A percentile compares a stretch with the other conserved stretches of the same genome.
These are phyloP conservation scores for Globisporangium nodosum DNA, from an alignment of 352 stramenopile genomes.

Conservation along the genomic window DNA sequence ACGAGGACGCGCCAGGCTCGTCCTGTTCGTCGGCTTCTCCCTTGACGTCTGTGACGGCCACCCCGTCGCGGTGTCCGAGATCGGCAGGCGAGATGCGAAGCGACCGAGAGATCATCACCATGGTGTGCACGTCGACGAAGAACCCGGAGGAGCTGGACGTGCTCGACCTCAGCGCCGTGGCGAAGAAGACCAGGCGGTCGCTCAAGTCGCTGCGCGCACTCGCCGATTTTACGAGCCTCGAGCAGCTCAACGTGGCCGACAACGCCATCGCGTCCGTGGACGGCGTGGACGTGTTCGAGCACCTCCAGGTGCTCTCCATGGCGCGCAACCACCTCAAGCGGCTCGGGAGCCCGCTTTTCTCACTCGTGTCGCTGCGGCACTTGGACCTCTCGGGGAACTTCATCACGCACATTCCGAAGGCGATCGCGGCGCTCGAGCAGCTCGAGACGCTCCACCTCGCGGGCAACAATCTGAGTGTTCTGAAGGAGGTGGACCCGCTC, in stretches of 20 bases:
- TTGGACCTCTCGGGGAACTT: conserved; percentile 80
- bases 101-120: conserved; percentile 36
- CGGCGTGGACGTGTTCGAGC: conserved; percentile 41
- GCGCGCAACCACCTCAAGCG: conserved; percentile 72
- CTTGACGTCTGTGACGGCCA: neutral
- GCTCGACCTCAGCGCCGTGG: conserved; percentile 42
- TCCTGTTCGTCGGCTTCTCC: conserved; percentile 3
- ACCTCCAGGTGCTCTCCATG: conserved; percentile 42
- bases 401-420: conserved; percentile 63
- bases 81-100: conserved; percentile 24
- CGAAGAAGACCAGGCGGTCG: conserved; percentile 41
- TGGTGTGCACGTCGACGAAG: conserved; percentile 23
- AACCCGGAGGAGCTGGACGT: conserved; percentile 18
- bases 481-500: conserved; percentile 68
- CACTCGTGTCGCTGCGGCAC: conserved; percentile 30
- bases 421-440: conserved; percentile 36
- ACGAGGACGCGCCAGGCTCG: neutral
- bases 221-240: conserved; percentile 37
- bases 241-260: conserved; percentile 53
- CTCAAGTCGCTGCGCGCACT: conserved; percentile 61
- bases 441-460: conserved; percentile 63
- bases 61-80: conserved; percentile 16
- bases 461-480: conserved; percentile 64
- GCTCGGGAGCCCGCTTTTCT: conserved; percentile 39
- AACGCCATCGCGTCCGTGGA: conserved; percentile 55